These are phyloP conservation scores for Aspergillus jensenii DNA, from an alignment of 2,329 filamentous ascomycete species.

Conservation along the genomic window DNA sequence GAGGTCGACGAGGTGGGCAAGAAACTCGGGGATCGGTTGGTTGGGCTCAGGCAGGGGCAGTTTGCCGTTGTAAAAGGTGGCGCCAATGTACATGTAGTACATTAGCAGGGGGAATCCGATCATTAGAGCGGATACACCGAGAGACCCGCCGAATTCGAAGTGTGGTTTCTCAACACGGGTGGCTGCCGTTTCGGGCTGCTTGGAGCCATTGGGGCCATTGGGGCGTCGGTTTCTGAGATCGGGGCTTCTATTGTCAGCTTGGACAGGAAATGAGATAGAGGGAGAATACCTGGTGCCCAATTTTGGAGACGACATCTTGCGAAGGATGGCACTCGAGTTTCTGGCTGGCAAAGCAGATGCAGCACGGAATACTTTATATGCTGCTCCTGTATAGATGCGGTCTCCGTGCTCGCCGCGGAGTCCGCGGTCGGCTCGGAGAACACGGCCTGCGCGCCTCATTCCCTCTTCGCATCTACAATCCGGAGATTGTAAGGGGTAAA, in stretches of 20 bases:
- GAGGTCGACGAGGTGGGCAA: slow-evolving; percentile 65
- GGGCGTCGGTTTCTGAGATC: not conserved
- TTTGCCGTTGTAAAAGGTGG: slow-evolving; percentile 83
- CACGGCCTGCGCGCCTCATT: not conserved
- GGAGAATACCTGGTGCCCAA: not conserved
- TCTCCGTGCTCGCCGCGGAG: slow-evolving; percentile 17
- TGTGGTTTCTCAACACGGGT: not conserved
- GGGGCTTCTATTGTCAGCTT: not conserved
- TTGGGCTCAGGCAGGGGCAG: slow-evolving; percentile 66
- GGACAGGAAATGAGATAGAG: not conserved
- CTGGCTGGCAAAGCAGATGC: not conserved
- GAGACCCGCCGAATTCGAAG: slow-evolving; percentile 80
- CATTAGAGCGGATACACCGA: slow-evolving; percentile 79
- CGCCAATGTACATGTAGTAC: slow-evolving; percentile 99
- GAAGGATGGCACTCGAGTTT: no score
- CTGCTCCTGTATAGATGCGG: slow-evolving; percentile 2
- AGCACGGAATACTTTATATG: not conserved
- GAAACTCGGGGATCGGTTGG: slow-evolving; percentile 69
- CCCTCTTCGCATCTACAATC: not conserved
- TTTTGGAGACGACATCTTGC: not conserved
- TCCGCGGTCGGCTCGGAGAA: slow-evolving; percentile 13
- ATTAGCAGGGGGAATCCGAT: slow-evolving; percentile 84
- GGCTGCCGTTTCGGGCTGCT: not conserved
- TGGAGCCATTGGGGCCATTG: not conserved
- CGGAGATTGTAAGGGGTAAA: not conserved